phyloP scores from a whole-genome alignment of 2,329 filamentous ascomycete species.

The Penicillium decumbens region DNA sequence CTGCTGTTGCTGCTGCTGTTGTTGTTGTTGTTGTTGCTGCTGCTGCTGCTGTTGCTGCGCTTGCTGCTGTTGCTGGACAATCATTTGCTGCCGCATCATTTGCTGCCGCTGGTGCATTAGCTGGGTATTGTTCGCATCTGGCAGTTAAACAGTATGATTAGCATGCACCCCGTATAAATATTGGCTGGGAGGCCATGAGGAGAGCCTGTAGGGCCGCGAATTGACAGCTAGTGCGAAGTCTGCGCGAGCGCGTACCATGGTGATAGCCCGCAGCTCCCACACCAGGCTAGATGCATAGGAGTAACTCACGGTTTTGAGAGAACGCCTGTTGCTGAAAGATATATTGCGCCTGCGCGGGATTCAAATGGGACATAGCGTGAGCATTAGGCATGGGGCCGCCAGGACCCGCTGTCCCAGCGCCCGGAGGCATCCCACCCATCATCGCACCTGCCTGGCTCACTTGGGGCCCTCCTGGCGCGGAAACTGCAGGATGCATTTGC shows the following conservation, averaged over 20 bases:
- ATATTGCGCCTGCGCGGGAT: conserved; percentile 48
- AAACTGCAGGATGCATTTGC: conserved; percentile 59
- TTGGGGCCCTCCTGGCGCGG: conserved; percentile 55
- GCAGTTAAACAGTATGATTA: conserved; percentile 6
- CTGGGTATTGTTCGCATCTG: conserved; percentile 43
- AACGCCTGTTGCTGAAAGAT: conserved; percentile 51
- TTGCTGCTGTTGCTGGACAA: conserved; percentile 25
- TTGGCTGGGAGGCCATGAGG: background rate
- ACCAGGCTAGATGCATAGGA: background rate
- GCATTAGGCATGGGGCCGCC: conserved; percentile 51
- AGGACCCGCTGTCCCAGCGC: conserved; percentile 49
- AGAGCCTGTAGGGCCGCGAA: background rate
- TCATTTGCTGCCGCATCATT: conserved; percentile 13
- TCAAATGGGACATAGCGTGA: conserved; percentile 59
- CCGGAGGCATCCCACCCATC: conserved; percentile 60
- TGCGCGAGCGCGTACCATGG: background rate
- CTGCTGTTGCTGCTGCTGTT: conserved; percentile 29
- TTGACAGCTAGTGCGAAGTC: background rate
- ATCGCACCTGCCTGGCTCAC: conserved; percentile 60
- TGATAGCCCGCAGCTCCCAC: background rate
- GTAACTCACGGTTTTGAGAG: conserved; percentile 40
- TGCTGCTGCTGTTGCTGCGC: conserved; percentile 33
- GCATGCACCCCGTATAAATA: conserved; percentile 1
- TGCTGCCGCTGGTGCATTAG: conserved; percentile 41
- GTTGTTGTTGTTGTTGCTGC: conserved; percentile 35